Conservation (phyloP, 2,329 filamentous ascomycete species). For the Lasiodiplodia hormozganensis region DNA sequence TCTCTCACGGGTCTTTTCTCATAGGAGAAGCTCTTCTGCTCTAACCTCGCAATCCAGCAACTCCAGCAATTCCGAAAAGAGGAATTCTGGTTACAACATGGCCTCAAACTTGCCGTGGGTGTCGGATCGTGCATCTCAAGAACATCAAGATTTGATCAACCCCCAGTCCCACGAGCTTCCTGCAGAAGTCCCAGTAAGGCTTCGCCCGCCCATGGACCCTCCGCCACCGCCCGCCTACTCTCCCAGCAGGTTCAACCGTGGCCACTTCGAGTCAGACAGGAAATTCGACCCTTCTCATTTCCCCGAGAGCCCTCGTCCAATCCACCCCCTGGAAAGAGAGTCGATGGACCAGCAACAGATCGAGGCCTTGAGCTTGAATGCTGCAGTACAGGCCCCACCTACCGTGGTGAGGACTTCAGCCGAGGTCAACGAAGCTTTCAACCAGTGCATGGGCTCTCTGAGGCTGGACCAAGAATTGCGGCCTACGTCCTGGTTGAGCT, state of each 20-base stretch:
- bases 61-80: conserved; percentile 22
- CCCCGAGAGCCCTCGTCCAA: conserved; percentile 20
- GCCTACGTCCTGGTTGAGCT: conserved; percentile 13
- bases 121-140: conserved; percentile 12
- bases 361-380: conserved; percentile 10
- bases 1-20: conserved; percentile 22
- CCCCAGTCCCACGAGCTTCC: conserved; percentile 18
- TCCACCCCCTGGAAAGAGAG: conserved; percentile 24
- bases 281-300: conserved; percentile 16
- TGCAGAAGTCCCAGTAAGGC: conserved; percentile 21
- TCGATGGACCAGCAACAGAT: conserved; percentile 12
- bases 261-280: conserved; percentile 12
- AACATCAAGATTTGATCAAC: conserved; percentile 20
- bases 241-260: conserved; percentile 13
- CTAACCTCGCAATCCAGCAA: background rate
- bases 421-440: conserved; percentile 24
- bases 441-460: conserved; percentile 15
- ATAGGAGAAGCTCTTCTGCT: conserved; percentile 19
- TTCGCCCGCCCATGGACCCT: conserved; percentile 14
- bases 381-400: background rate
- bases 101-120: conserved; percentile 16
- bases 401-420: background rate
- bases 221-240: conserved; percentile 28
- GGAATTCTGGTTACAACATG: conserved; percentile 7
- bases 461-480: background rate